Evolutionary conservation across 1,284 basidiomycete species (phyloP), one percentile per base, ranked within the genome.

Genomic region (Ganoderma multipileum): DNA sequence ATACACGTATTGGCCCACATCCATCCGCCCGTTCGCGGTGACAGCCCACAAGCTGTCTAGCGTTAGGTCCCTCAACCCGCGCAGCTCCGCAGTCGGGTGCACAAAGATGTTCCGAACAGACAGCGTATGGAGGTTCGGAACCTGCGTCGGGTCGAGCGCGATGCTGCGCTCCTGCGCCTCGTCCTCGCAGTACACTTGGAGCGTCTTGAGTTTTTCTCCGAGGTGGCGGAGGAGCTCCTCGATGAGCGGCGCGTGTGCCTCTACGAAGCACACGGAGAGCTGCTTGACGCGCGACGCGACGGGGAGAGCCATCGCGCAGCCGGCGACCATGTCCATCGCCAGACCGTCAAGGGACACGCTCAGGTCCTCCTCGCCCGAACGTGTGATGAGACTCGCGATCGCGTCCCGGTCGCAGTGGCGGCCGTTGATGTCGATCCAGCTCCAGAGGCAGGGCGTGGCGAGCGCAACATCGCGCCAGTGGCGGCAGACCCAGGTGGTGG

Each of bases 381-480:
- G 66, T 28, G 55, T 23, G 57, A 67, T 18, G 33, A 67, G 55
- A 30, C 62, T 61, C 41, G 63, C 28, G 55, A 67, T 47, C 18
- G 66, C 57, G 6, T 67, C 66, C 26, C 62, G 39, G 20, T 60
- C 47, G 57, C 57, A 60, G 66, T 63, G 55, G 38, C 47, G n/a
- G 26, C 28, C 42, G 30, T 23, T 52, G 62, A 67, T 67, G 62
- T 63, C 62, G 57, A 68, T 65, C 38, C 58, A 62, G 28, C 26
- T 44, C 67, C 67, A 68, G 41, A 68, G 63, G 36, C 28, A 18
- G 14, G 67, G 63, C 5, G 63, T 59, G 20, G 58, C 59, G 42
- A 68, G 63, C 38, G 63, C 67, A 30, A 62, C 60, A 20, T 38
- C 63, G 44, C 67, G 44, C 67, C 67, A 68, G 41, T 30, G 59